These are phyloP conservation scores for Pleurotus salmoneostramineus DNA, from an alignment of 768 basidiomycete genomes.

Conservation along the genomic window DNA sequence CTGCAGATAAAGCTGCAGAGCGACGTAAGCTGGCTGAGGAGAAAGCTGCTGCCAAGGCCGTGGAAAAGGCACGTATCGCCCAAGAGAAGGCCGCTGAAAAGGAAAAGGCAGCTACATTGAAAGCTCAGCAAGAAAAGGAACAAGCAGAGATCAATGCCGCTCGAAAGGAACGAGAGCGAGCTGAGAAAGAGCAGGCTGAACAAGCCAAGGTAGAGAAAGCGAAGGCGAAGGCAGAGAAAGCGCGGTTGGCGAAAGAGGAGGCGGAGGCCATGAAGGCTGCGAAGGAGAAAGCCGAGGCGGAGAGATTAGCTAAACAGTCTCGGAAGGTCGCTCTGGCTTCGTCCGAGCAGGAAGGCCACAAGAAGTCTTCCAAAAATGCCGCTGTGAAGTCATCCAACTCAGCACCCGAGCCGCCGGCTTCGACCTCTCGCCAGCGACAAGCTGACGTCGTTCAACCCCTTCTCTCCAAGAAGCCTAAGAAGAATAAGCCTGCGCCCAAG, in stretches of 20 bases:
- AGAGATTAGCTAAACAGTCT: background rate
- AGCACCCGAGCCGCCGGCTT: background rate
- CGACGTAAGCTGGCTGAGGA: slow-evolving; percentile 53
- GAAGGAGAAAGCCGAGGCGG: slow-evolving; percentile 21
- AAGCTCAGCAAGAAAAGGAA: slow-evolving; percentile 33
- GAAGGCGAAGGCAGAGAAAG: slow-evolving; percentile 30
- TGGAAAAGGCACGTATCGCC: slow-evolving; percentile 49
- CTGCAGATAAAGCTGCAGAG: slow-evolving; percentile 59
- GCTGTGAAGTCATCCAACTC: background rate
- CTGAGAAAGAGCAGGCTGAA: slow-evolving; percentile 33
- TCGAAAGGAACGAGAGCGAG: slow-evolving; percentile 33
- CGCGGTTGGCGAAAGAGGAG: slow-evolving; percentile 31
- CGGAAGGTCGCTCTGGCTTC: background rate
- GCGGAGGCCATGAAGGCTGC: slow-evolving; percentile 33
- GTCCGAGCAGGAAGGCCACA: slow-evolving; percentile 14
- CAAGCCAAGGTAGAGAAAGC: slow-evolving; percentile 17
- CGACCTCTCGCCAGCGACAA: slow-evolving; percentile 16
- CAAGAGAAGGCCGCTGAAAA: slow-evolving; percentile 55
- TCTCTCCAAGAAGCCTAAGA: slow-evolving; percentile 81
- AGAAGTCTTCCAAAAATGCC: slow-evolving; percentile 17
- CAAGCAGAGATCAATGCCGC: slow-evolving; percentile 31
- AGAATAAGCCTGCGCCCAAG: slow-evolving; percentile 64
- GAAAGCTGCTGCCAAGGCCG: slow-evolving; percentile 50
- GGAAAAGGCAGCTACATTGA: slow-evolving; percentile 37
- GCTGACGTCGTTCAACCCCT: slow-evolving; percentile 58